Base-by-base conservation (phyloP, 257 asterid species). In the Eucommia ulmoides region DNA sequence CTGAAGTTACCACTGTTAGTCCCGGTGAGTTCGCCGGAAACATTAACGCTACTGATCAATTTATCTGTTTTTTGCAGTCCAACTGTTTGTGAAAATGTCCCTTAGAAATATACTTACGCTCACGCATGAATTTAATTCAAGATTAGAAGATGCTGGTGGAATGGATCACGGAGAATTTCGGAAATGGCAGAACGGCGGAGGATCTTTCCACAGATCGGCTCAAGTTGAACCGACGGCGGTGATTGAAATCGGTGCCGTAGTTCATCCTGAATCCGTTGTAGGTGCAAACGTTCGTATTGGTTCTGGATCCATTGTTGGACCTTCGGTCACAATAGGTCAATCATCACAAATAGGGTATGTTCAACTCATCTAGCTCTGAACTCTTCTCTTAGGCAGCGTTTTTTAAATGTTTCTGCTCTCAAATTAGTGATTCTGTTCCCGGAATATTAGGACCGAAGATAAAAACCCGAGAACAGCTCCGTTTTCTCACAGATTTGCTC, bases 161-260 rank as follows among this genome's bases (percentile, higher is more conserved):
- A 26, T n/a, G 16, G 63, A 29, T 42, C 60, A 63, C 48, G 61
- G 49, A 57, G 88, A 75, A 52, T 89, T 80, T 56, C 56, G 3
- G 54, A 69, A 56, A 65, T 89, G 98, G 96, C 49, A 60, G 48
- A 79, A 77, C 52, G 96, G 96, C 23, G 93, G 96, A 46, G 94
- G 96, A 64, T 55, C 58, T 63, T 71, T 76, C 68, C 93, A 85
- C 66, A 68, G 62, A 60, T 74, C 86, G 50, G 84, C 92, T 59
- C 35, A 24, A 35, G 64, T 89, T 73, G 88, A 89, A 67, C 94
- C 84, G 44, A 78, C 84, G 16, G 88, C 93, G 14, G 54, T 69
- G 33, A 66, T 89, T 54, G 91, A 83, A 60, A 49, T 63, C 11
- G 89, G 93, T 14, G 95, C 96, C 5, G 3, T 84, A 20, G 80